Evolutionary conservation across 2,329 filamentous ascomycete genomes (phyloP), one percentile per base, ranked within the genome.

Genomic region (Aspergillus cejpii): DNA sequence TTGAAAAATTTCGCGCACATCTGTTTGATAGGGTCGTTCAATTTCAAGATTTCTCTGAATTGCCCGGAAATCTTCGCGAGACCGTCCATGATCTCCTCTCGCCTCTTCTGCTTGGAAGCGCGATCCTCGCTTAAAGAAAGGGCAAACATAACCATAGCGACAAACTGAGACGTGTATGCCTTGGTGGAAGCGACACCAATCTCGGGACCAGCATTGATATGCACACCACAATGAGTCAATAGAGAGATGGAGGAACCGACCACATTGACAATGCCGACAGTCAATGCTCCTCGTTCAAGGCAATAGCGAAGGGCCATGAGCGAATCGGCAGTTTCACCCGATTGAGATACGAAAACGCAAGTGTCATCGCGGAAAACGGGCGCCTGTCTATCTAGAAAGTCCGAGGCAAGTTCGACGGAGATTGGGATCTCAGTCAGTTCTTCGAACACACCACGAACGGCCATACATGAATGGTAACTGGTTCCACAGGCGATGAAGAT

Each of bases 111-210:
- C 81, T 98, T 98, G 57, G 89, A 96, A 33, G 90, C 87, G 59
- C 92, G 87, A 71, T 98, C 92, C 74, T 98, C 92, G 63, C 87
- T 92, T 47, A 98, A 80, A 23, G 90, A 96, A 53, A 98, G 77
- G 5, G 92, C 92, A 63, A 98, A 97, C 92, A 98, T 98, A 73
- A 97, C 86, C 89, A 98, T 96, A 68, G 92, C 94, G 64, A 98
- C 88, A 70, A 97, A 98, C 69, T 98, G 92, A 37, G 92, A 97
- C 11, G 92, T 98, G 75, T 98, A 98, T 29, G 92, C 92, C 79
- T 98, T 98, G 70, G 92, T 98, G 37, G 91, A 97, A 49, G 92
- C 92, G 55, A 98, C 92, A 82, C 92, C 92, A 53, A 98, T 97
- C 71, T 98, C 92, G 43, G 92, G 92, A 45, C 92, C 92, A 57